phyloP scores from a whole-genome alignment of 139 green algal species.

The Coelastrella sp. region DNA sequence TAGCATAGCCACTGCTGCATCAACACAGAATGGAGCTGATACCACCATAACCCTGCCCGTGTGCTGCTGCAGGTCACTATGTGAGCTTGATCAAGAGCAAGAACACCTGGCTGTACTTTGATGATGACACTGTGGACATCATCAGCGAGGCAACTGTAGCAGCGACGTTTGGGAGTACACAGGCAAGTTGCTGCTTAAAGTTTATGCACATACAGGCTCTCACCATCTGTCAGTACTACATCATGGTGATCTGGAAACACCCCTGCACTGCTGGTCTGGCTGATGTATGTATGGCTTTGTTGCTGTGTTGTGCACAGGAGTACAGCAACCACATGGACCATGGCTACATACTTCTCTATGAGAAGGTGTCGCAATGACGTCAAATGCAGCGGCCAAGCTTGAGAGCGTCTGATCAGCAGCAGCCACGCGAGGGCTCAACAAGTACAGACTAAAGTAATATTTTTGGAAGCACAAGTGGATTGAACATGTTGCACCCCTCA shows the following conservation, averaged over 20 bases:
- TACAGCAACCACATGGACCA: conserved; percentile 88
- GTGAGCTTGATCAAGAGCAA: conserved; percentile 92
- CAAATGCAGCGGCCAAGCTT: no score
- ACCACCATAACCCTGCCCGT: no score
- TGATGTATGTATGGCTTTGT: neutral
- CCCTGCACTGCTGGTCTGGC: neutral
- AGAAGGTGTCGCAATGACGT: conserved; percentile 53
- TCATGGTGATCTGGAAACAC: neutral
- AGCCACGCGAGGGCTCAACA: no score
- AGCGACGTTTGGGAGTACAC: conserved; percentile 89
- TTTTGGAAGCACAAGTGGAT: no score
- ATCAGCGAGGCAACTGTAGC: conserved; percentile 85
- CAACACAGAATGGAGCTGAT: no score
- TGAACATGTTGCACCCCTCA: no score
- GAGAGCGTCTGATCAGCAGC: no score
- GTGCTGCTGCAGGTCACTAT: conserved; percentile 92
- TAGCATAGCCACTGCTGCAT: no score
- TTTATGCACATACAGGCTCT: neutral
- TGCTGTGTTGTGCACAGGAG: conserved; percentile 39
- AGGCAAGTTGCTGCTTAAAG: conserved; percentile 28
- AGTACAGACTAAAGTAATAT: no score
- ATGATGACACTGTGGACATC: conserved; percentile 89
- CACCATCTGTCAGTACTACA: no score
- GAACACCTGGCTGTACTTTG: conserved; percentile 91
- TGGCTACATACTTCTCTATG: conserved; percentile 98